Conservation (phyloP, 1,284 basidiomycete genomes). For the Marasmius fiardii region DNA sequence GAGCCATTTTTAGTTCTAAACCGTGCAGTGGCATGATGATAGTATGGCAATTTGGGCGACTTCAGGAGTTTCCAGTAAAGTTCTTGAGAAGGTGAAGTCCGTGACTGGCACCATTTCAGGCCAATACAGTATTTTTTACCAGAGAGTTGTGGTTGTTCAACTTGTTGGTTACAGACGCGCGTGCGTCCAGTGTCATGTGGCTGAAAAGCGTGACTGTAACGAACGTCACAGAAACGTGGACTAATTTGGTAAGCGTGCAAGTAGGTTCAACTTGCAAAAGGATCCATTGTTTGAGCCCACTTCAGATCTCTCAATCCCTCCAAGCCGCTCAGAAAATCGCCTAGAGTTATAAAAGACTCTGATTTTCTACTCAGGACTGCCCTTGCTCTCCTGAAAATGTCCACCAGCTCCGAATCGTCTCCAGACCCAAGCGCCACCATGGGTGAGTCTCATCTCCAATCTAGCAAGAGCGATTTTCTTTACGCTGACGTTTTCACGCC, state of each 20-base stretch:
- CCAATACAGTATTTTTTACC: too few relatives aligned
- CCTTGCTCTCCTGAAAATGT: not conserved
- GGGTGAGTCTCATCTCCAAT: not conserved
- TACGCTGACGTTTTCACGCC: not conserved
- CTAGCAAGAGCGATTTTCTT: not conserved
- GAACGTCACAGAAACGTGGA: not conserved
- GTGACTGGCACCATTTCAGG: too few relatives aligned
- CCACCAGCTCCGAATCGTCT: not conserved
- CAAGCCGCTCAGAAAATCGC: not conserved
- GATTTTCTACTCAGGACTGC: not conserved
- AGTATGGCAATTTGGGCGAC: too few relatives aligned
- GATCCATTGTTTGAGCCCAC: not conserved
- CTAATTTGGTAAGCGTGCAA: not conserved
- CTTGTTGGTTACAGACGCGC: too few relatives aligned
- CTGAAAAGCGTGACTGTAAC: not conserved
- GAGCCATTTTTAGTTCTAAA: too few relatives aligned
- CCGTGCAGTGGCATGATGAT: too few relatives aligned
- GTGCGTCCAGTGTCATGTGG: not conserved
- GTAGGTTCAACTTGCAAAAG: conserved; percentile 5
- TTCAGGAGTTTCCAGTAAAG: too few relatives aligned
- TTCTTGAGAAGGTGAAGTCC: too few relatives aligned
- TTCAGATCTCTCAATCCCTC: not conserved
- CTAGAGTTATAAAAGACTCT: not conserved
- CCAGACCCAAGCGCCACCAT: not conserved
- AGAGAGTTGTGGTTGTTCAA: too few relatives aligned